phyloP scores from a whole-genome alignment of 257 asterid species.

The Solanum etuberosum region DNA sequence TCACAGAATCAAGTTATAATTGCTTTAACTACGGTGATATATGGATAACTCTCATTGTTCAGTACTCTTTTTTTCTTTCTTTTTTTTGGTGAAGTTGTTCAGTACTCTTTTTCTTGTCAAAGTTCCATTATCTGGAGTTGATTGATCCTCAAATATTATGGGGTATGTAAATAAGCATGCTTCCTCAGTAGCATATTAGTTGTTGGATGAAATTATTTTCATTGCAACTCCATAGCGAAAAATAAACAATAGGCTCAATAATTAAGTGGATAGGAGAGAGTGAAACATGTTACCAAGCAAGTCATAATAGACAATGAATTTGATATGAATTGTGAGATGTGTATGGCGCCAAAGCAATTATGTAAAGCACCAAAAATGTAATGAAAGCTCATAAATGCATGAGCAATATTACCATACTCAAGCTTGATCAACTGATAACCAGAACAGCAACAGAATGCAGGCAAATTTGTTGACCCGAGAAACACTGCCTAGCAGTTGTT shows the following conservation, averaged over 20 bases:
- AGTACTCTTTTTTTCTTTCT: background rate
- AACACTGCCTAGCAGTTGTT: background rate
- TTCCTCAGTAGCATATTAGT: background rate
- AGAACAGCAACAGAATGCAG: background rate
- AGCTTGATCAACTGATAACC: background rate
- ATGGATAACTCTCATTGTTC: background rate
- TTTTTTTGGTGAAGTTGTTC: background rate
- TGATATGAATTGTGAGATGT: background rate
- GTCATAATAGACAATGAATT: background rate
- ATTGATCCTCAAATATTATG: background rate
- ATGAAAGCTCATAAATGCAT: background rate
- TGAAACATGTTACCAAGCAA: background rate
- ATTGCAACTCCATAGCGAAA: background rate
- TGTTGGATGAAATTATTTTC: background rate
- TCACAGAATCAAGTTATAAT: background rate
- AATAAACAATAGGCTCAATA: background rate
- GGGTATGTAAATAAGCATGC: background rate
- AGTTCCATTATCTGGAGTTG: background rate
- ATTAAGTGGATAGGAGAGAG: background rate
- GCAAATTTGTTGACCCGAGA: background rate
- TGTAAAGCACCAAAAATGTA: background rate
- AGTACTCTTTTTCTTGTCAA: background rate
- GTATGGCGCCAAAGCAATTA: background rate
- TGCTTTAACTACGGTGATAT: background rate
- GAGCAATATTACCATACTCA: background rate